These are phyloP conservation scores for Jaenimonas drosophilae DNA, from an alignment of 208 protist species.

Conservation along the genomic window DNA sequence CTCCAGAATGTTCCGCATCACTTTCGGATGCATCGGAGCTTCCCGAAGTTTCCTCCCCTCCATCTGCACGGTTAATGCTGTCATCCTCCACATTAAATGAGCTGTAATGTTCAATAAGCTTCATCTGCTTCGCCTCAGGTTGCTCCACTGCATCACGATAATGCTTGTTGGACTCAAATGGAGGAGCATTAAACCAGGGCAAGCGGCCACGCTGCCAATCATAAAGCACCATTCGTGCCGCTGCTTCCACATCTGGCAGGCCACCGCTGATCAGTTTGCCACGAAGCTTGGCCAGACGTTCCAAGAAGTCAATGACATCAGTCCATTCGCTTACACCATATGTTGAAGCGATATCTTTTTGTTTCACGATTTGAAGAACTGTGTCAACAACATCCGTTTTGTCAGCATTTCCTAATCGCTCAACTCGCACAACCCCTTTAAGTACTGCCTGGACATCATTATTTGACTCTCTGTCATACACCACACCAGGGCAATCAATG, in stretches of 20 bases:
- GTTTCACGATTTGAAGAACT: constrained; percentile 94
- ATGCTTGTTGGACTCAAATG: constrained; percentile 84
- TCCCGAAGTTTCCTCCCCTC: constrained; percentile 8
- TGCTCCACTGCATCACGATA: constrained; percentile 64
- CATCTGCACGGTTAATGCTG: constrained; percentile 28
- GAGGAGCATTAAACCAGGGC: constrained; percentile 95
- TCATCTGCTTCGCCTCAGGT: constrained; percentile 73
- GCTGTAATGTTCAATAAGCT: constrained; percentile 81
- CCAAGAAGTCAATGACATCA: constrained; percentile 95
- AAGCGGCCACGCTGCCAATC: constrained; percentile 97
- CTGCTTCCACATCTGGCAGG: constrained; percentile 90
- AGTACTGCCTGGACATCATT: constrained; percentile 96
- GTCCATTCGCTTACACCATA: constrained; percentile 94
- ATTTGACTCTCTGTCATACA: constrained; percentile 91
- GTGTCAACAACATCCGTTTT: constrained; percentile 92
- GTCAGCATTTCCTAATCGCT: constrained; percentile 85
- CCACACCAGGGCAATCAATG: constrained; percentile 99
- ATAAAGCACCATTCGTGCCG: constrained; percentile 95
- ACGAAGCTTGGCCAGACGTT: constrained; percentile 88
- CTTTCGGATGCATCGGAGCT: background rate
- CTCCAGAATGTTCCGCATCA: constrained; percentile 4
- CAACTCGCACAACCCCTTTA: constrained; percentile 96
- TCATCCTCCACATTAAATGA: constrained; percentile 80
- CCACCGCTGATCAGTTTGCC: constrained; percentile 95
- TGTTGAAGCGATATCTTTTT: constrained; percentile 92